Evolutionary conservation across 306 rosid species (phyloP), one percentile per base, ranked within the genome.

Genomic region (Quercus berberidifolia): DNA sequence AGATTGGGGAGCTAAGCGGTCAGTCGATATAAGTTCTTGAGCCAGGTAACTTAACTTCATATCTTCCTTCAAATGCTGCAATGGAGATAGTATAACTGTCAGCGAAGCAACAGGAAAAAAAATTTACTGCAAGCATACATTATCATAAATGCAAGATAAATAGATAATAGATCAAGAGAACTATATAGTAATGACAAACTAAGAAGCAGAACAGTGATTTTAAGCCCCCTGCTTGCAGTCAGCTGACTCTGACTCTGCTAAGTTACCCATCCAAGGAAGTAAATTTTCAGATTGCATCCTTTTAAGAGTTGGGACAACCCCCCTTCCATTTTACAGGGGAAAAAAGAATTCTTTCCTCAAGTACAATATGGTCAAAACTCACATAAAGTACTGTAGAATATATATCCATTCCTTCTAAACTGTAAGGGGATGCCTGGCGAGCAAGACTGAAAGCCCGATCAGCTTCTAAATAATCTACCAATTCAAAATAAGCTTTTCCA

Each of bases 61-160:
- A 80, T 96, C 99, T 85, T 96, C 99, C 91, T 93, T 91, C 82
- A 96, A 82, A 91, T 91, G 99, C 99, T 96, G 92, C 92, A 91
- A 69, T 76, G 84, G 68, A 77, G 38, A 63, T 69, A 62, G 65
- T 31, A 70, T 67, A 79, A 81, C 54, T 33, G 74, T 77, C 76
- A 82, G 81, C 30, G 38, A 86, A 81, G 80, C 75, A 76, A 68
- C 63, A 30, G 55, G 33, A 49, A 55, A 57, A 74, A 70, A 52
- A 71, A 79, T 71, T 18, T 70, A 64, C 73, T 19, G 41, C 55
- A 35, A 76, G 71, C 74, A 55, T 78, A 26, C 54, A 38, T 54
- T 20, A 30, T 57, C 46, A 56, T 33, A 68, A 35, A 33, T 11
- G 11, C 52, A 35, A 19, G 54, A 35, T 35, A 35, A 35, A 35